Evolutionary conservation across 2,329 filamentous ascomycete genomes (phyloP), one percentile per base, ranked within the genome.

Genomic region (Penicillium thymicola): DNA sequence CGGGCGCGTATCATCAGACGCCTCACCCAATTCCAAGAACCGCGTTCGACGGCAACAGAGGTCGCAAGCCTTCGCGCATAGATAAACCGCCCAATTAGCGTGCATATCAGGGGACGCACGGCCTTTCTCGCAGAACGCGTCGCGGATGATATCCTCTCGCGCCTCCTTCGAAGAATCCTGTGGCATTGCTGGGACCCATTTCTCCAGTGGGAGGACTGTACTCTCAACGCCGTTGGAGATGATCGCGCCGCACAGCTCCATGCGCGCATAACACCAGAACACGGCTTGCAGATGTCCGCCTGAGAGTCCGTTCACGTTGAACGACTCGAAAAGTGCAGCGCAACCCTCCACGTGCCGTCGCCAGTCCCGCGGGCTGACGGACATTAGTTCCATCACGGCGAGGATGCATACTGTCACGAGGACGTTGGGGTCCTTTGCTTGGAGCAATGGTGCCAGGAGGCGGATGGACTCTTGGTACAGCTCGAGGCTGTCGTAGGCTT

Each of bases 21-120:
- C 64, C 58, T 79, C 74, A 6, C 76, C 77, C 2, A 81, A 69
- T 59, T 82, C 79, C 5, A 76, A 58, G 56, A 75, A 76, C 40
- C 77, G 74, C 6, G 79, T 81, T 30, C 76, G 76, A 23, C 77
- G 73, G 21, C 78, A 76, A 10, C 80, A 71, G 5, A 84, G 75
- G 62, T 82, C 77, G 60, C 78, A 81, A 1, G 78, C 78, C 50
- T 76, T 76, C 1, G 81, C 79, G 49, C 76, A 79, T 1, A 85
- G 74, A 58, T 81, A 85, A 2, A 85, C 81, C n/a, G 82, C 75
- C 61, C 81, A 82, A 62, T 85, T 85, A 28, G 82, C 83, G 55
- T 83, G 78, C 75, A 80, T 82, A 62, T 85, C 82, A 18, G 79
- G 73, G 46, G 67, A 67, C 0, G 48, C 43, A 11, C 47, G 50